phyloP scores from a whole-genome alignment of 192 early-diverging fungal species.

The Mortierella hygrophila region DNA sequence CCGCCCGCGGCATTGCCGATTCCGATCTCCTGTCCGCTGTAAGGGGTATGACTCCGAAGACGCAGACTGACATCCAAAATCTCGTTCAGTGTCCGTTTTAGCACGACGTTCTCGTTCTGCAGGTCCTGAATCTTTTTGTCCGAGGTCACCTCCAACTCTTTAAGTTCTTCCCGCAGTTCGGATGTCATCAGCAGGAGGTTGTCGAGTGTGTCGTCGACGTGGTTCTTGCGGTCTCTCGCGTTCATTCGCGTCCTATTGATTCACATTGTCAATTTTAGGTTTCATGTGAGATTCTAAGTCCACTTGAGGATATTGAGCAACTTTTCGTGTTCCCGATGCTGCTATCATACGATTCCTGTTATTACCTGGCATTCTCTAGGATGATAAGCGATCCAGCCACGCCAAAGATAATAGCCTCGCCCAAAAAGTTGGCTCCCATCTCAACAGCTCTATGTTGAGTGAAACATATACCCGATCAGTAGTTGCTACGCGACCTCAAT shows the following conservation, averaged over 20 bases:
- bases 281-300: background rate
- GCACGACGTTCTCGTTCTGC: constrained; percentile 55
- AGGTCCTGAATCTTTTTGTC: constrained; percentile 55
- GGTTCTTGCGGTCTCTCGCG: constrained; percentile 62
- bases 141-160: constrained; percentile 27
- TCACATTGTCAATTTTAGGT: background rate
- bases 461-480: background rate
- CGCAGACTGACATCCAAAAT: constrained; percentile 63
- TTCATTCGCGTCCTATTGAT: constrained; percentile 58
- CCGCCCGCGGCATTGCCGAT: constrained; percentile 43
- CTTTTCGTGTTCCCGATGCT: constrained; percentile 1
- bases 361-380: constrained; percentile 76
- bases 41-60: constrained; percentile 60
- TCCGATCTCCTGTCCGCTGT: constrained; percentile 52
- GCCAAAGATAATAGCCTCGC: constrained; percentile 82
- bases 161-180: constrained; percentile 59
- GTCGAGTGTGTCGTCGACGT: constrained; percentile 68
- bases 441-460: constrained; percentile 72
- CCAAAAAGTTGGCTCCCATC: constrained; percentile 83
- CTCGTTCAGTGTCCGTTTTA: constrained; percentile 63
- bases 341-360: background rate
- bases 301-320: background rate
- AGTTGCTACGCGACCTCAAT: background rate
- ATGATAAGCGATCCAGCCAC: constrained; percentile 81
- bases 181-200: constrained; percentile 60